Percentiles rank a stretch among this genome's conserved stretches.
phyloP scores from a whole-genome alignment of 768 basidiomycete species.

The Agaricus bisporus region DNA sequence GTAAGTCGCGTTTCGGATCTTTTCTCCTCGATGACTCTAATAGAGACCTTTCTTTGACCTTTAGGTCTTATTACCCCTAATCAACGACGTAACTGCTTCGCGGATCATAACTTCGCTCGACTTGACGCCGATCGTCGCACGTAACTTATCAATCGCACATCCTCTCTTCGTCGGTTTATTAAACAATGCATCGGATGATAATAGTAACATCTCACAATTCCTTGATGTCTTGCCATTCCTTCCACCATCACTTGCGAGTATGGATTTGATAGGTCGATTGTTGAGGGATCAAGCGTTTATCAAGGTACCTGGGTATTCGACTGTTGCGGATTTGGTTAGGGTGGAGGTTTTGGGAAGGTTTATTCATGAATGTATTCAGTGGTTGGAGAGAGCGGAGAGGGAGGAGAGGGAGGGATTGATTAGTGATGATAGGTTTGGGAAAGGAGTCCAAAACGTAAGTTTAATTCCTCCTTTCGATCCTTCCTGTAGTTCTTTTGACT shows the following conservation, averaged over 20 bases:
- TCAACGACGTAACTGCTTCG: slow-evolving; percentile 37
- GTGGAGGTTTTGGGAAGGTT: slow-evolving; percentile 66
- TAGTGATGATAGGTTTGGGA: slow-evolving; percentile 68
- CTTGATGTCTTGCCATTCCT: slow-evolving; percentile 59
- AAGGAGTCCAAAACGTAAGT: slow-evolving; percentile 67
- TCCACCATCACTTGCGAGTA: slow-evolving; percentile 67
- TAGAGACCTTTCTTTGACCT: background rate
- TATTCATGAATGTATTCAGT: slow-evolving; percentile 61
- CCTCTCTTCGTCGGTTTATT: slow-evolving; percentile 59
- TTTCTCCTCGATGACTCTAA: background rate
- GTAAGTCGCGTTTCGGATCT: slow-evolving; percentile 29
- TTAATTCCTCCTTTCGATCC: background rate
- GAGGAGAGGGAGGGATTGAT: slow-evolving; percentile 64
- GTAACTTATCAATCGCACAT: slow-evolving; percentile 67
- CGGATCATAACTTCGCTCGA: slow-evolving; percentile 63
- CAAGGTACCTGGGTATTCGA: slow-evolving; percentile 38
- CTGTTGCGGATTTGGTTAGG: slow-evolving; percentile 59
- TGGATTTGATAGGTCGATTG: slow-evolving; percentile 67
- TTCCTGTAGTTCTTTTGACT: slow-evolving; percentile 4
- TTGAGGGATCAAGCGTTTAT: slow-evolving; percentile 55
- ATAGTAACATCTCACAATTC: slow-evolving; percentile 40
- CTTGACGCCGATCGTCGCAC: slow-evolving; percentile 55
- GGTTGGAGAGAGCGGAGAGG: slow-evolving; percentile 63
- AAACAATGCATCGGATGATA: slow-evolving; percentile 30
- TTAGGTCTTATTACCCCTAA: slow-evolving; percentile 49